Evolutionary conservation across 2,329 filamentous ascomycete species (phyloP).

Genomic region (Diplodia intermedia): DNA sequence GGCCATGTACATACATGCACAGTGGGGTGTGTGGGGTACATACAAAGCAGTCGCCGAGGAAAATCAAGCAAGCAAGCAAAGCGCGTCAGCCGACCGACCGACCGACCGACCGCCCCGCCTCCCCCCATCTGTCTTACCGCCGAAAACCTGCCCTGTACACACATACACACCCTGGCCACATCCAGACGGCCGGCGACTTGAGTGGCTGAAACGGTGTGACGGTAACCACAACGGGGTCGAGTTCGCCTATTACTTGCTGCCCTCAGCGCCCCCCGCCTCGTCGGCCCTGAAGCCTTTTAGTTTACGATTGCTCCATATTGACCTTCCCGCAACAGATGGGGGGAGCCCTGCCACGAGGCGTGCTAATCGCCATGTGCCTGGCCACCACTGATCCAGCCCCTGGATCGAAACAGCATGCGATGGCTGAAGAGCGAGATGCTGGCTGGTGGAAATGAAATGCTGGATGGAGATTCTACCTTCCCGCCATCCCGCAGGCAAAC

Average conservation of each 20-base stretch:
- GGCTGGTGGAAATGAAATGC: constrained; percentile 14
- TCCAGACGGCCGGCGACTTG: no score
- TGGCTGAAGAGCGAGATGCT: background rate
- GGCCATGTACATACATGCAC: no score
- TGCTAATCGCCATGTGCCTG: background rate
- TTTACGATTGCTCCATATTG: constrained; percentile 27
- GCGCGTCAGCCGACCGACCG: background rate
- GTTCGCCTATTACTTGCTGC: background rate
- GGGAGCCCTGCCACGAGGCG: background rate
- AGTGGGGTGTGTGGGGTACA: constrained; percentile 18
- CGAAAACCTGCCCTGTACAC: no score
- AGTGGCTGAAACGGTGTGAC: no score
- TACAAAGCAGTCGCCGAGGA: background rate
- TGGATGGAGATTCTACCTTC: background rate
- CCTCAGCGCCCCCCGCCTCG: background rate
- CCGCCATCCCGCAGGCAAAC: background rate
- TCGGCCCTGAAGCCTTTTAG: constrained; percentile 5
- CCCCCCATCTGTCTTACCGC: no score
- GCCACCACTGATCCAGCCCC: background rate
- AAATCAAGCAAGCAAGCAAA: no score
- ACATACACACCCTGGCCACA: no score
- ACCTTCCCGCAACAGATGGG: background rate
- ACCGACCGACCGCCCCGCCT: no score
- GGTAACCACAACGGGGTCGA: background rate
- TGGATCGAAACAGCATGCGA: background rate